Evolutionary conservation across 345 rosid species (phyloP).

Genomic region (Eucalyptus cloeziana): DNA sequence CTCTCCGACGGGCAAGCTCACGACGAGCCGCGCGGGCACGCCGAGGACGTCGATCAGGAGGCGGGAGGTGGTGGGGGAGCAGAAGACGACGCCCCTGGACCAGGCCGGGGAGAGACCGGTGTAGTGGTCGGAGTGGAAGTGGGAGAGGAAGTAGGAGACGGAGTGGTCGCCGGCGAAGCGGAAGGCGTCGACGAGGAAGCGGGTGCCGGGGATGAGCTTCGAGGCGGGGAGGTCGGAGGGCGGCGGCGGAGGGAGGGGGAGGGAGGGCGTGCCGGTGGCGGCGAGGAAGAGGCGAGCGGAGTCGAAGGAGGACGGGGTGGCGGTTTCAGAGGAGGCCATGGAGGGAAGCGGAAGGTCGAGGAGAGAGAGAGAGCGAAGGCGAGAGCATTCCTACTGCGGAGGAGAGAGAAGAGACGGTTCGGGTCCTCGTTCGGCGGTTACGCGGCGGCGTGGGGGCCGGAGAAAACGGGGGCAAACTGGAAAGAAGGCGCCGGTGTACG

Average conservation of each 20-base stretch:
- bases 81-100: conserved; percentile 71
- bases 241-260: neutral
- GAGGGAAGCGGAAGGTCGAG: neutral
- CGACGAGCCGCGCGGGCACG: conserved; percentile 39
- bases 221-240: conserved; percentile 4
- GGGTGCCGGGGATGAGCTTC: conserved; percentile 65
- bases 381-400: neutral
- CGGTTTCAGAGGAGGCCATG: neutral
- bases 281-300: conserved; percentile 40
- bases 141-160: conserved; percentile 70
- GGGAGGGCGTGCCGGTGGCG: conserved; percentile 11
- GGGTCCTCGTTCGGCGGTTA: neutral
- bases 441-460: neutral
- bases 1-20: conserved; percentile 27
- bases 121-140: conserved; percentile 91
- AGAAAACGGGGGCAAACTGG: neutral
- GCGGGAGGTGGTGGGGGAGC: conserved; percentile 53
- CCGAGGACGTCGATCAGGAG: conserved; percentile 46
- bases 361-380: neutral
- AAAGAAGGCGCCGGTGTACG: neutral
- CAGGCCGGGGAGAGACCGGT: conserved; percentile 62
- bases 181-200: conserved; percentile 73
- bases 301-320: conserved; percentile 11
- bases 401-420: neutral
- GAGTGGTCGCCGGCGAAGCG: conserved; percentile 35